phyloP scores from a whole-genome alignment of 257 asterid genomes.

The Schizonepeta tenuifolia region DNA sequence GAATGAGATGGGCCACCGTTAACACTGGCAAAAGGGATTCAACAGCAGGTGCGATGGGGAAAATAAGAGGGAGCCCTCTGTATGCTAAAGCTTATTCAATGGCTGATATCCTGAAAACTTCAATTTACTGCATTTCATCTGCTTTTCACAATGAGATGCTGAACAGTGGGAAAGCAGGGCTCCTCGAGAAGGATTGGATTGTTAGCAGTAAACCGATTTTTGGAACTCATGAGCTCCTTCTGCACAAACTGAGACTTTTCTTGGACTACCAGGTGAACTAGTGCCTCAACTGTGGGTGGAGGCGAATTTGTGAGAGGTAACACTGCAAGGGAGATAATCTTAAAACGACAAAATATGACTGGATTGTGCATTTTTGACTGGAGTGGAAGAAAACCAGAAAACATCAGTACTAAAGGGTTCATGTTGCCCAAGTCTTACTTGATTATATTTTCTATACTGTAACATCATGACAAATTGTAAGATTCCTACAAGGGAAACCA shows the following conservation, averaged over 20 bases:
- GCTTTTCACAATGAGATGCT: slow-evolving; percentile 82
- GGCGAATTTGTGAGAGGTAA: slow-evolving; percentile 16
- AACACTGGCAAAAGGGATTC: slow-evolving; percentile 76
- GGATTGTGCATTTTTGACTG: neutral
- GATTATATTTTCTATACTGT: slow-evolving; percentile 32
- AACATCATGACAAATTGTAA: slow-evolving; percentile 4
- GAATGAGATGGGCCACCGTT: slow-evolving; percentile 85
- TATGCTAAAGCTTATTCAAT: slow-evolving; percentile 74
- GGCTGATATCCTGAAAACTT: slow-evolving; percentile 81
- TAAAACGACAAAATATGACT: slow-evolving; percentile 12
- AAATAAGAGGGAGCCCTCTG: slow-evolving; percentile 72
- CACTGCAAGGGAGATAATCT: neutral
- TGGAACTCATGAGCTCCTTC: slow-evolving; percentile 80
- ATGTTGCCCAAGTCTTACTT: slow-evolving; percentile 14
- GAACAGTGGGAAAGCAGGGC: slow-evolving; percentile 65
- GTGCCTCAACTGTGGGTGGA: neutral
- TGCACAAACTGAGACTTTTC: slow-evolving; percentile 75
- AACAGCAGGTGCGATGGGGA: slow-evolving; percentile 54
- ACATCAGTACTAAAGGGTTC: slow-evolving; percentile 13
- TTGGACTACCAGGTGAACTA: slow-evolving; percentile 77
- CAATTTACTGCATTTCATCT: slow-evolving; percentile 67
- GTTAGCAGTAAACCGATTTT: slow-evolving; percentile 62
- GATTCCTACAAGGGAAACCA: slow-evolving; percentile 11
- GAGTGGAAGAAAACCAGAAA: slow-evolving; percentile 1
- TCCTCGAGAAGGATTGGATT: slow-evolving; percentile 89